These are phyloP conservation scores for Citrus sp. DNA, from an alignment of 345 rosid genomes.

Conservation along the genomic window DNA sequence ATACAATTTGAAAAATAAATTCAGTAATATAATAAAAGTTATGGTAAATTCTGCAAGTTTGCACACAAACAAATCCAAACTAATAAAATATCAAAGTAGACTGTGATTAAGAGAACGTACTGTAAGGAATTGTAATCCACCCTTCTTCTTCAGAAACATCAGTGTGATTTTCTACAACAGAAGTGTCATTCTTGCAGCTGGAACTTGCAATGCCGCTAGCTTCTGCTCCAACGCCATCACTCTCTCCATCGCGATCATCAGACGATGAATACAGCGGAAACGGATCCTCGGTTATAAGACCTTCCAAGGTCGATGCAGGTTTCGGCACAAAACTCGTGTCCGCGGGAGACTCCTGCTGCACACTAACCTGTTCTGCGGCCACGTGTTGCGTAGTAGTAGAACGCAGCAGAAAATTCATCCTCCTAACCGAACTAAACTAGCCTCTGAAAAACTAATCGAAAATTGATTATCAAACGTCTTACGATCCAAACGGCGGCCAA, in stretches of 20 bases:
- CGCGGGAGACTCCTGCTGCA: slow-evolving; percentile 42
- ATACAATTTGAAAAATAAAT: background rate
- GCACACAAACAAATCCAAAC: background rate
- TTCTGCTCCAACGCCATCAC: slow-evolving; percentile 32
- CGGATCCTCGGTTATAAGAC: slow-evolving; percentile 65
- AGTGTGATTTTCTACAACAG: slow-evolving; percentile 43
- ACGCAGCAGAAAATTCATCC: slow-evolving; percentile 88
- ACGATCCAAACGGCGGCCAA: background rate
- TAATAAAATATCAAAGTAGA: background rate
- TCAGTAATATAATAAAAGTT: background rate
- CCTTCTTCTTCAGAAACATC: slow-evolving; percentile 92
- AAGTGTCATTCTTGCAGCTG: slow-evolving; percentile 26
- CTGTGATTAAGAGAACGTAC: slow-evolving; percentile 32
- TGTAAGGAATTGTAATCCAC: slow-evolving; percentile 83
- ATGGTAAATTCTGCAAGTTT: background rate
- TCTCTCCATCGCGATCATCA: slow-evolving; percentile 37
- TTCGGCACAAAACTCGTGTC: slow-evolving; percentile 33
- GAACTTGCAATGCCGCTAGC: slow-evolving; percentile 30
- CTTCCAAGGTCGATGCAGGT: slow-evolving; percentile 51
- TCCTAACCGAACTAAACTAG: slow-evolving; percentile 18
- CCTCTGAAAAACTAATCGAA: slow-evolving; percentile 17
- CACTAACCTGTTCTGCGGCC: slow-evolving; percentile 42
- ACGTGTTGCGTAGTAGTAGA: slow-evolving; percentile 29
- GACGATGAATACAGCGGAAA: slow-evolving; percentile 43
- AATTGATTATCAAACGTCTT: background rate